These are phyloP conservation scores for Pyricularia sp. DNA, from an alignment of 2,329 filamentous ascomycete species.

Conservation along the genomic window DNA sequence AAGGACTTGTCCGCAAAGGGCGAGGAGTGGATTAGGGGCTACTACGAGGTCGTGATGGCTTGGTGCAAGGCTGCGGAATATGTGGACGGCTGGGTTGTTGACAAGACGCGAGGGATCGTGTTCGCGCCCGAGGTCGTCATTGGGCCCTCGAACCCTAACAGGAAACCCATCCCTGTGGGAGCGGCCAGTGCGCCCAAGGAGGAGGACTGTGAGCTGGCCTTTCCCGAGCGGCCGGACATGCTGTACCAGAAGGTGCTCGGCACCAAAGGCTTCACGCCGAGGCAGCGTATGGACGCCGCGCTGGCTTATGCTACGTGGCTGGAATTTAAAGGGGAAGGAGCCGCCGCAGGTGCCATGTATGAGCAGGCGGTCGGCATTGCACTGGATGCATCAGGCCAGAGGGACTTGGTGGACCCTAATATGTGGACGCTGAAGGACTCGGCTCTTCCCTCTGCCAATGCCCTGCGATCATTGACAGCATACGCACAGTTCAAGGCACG, in stretches of 20 bases:
- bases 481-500: constrained; percentile 71
- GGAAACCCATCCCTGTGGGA: constrained; percentile 60
- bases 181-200: constrained; percentile 57
- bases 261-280: constrained; percentile 67
- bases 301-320: constrained; percentile 79
- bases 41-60: constrained; percentile 74
- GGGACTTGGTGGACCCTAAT: constrained; percentile 13
- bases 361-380: constrained; percentile 70
- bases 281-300: constrained; percentile 73
- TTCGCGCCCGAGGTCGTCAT: constrained; percentile 67
- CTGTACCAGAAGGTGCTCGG: constrained; percentile 78
- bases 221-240: constrained; percentile 54
- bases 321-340: constrained; percentile 53
- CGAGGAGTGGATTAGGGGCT: constrained; percentile 78
- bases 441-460: constrained; percentile 57
- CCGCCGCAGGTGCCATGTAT: constrained; percentile 41
- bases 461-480: constrained; percentile 66
- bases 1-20: constrained; percentile 67
- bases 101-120: constrained; percentile 54
- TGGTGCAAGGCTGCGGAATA: constrained; percentile 70
- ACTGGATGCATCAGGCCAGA: constrained; percentile 20
- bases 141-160: constrained; percentile 76
- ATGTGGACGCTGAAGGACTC: constrained; percentile 53
- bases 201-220: constrained; percentile 64
- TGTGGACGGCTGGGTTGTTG: constrained; percentile 68